A percentile compares a stretch with the other conserved stretches of the same genome.
Conservation (phyloP, 164 flowering plant genomes). For the Chimonanthus praecox region DNA sequence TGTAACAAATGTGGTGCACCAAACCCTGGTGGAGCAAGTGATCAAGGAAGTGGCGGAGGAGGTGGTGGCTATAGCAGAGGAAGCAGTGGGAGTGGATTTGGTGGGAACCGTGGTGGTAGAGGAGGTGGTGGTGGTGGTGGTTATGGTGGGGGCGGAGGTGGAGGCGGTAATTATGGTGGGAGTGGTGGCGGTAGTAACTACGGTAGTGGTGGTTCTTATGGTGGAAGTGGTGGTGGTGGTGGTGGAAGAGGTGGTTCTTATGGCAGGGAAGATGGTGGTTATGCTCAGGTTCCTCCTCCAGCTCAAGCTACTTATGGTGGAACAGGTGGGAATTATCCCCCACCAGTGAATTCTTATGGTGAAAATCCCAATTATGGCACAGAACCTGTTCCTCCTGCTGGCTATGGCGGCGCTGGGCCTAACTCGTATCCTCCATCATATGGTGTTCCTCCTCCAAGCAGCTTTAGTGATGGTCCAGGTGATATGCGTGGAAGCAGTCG, state of each 20-base stretch:
- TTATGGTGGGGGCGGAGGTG: conserved; percentile 21
- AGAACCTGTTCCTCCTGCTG: conserved; percentile 74
- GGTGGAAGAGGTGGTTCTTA: conserved; percentile 45
- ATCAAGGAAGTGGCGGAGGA: conserved; percentile 8
- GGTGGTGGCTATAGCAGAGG: conserved; percentile 1
- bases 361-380: conserved; percentile 51
- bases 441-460: conserved; percentile 33
- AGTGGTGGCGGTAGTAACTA: conserved; percentile 32
- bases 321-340: conserved; percentile 42
- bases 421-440: conserved; percentile 75
- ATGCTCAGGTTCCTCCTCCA: conserved; percentile 51
- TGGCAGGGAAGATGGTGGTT: conserved; percentile 56
- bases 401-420: conserved; percentile 62
- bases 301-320: conserved; percentile 49
- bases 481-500: conserved; percentile 39
- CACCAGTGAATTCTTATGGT: conserved; percentile 47
- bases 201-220: conserved; percentile 22
- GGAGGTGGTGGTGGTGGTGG: conserved; percentile 25
- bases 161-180: conserved; percentile 7
- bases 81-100: conserved; percentile 18
- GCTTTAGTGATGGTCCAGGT: conserved; percentile 37
- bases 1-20: conserved; percentile 95
- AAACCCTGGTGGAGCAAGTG: conserved; percentile 44
- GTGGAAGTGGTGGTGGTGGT: conserved; percentile 32
- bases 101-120: conserved; percentile 28